A percentile compares a stretch with the other conserved stretches of the same genome.
Evolutionary conservation across 345 rosid genomes (phyloP).

Genomic region (Eucalyptus caleyi): DNA sequence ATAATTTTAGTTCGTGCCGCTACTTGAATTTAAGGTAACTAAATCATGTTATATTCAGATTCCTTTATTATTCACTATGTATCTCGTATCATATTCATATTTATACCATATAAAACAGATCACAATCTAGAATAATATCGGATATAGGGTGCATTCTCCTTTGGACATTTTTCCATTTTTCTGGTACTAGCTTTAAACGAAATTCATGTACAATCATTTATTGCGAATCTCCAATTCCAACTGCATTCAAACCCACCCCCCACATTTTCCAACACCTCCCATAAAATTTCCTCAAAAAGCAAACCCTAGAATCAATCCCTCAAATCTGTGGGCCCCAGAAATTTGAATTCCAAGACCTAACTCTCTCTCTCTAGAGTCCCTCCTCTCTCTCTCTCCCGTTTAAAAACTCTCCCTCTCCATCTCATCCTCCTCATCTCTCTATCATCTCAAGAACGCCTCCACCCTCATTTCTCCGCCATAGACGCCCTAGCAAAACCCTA

Average conservation of each 20-base stretch:
- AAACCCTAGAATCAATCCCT: neutral
- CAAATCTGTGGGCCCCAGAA: constrained; percentile 10
- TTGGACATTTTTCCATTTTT: neutral
- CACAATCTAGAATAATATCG: neutral
- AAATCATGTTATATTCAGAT: neutral
- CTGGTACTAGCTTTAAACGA: neutral
- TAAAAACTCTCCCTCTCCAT: neutral
- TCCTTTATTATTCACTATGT: neutral
- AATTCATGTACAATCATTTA: neutral
- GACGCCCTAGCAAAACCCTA: constrained; percentile 29
- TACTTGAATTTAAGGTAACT: neutral
- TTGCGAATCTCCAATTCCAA: neutral
- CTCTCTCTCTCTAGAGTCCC: neutral
- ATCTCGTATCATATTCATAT: neutral
- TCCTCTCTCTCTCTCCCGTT: neutral
- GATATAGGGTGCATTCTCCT: neutral
- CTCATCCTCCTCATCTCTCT: neutral
- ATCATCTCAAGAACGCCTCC: neutral
- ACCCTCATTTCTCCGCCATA: constrained; percentile 7
- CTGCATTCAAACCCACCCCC: neutral
- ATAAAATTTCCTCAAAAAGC: neutral
- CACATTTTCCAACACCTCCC: neutral
- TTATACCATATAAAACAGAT: neutral
- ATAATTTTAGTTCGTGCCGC: rapidly evolving
- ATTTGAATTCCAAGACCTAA: constrained; percentile 12